Percentiles rank a stretch among this genome's conserved stretches.
Evolutionary conservation across 805 yeast species (phyloP).

Genomic region (Candida xiaguanensis): DNA sequence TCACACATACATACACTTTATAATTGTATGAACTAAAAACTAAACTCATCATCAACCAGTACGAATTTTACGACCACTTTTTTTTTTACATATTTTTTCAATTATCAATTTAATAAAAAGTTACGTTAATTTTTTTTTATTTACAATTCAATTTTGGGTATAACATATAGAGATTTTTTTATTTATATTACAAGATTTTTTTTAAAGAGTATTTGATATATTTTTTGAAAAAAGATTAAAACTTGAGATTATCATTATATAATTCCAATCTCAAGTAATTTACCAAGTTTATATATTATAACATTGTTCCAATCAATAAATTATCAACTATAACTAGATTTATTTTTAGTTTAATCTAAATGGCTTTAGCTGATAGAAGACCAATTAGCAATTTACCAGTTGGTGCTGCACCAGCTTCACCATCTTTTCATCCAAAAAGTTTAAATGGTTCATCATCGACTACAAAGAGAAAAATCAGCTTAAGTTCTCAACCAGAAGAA

Average conservation of each 20-base stretch:
- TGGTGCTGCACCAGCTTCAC: slow-evolving; percentile 44
- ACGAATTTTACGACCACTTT: slow-evolving; percentile 6
- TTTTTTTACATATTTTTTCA: neutral
- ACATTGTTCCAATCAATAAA: neutral
- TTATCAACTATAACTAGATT: neutral
- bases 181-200: neutral
- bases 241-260: neutral
- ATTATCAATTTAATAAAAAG: neutral
- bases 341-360: slow-evolving; percentile 14
- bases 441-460: slow-evolving; percentile 15
- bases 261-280: neutral
- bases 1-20: neutral
- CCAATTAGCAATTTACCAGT: slow-evolving; percentile 51
- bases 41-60: neutral
- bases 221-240: neutral
- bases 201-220: neutral
- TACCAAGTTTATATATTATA: neutral
- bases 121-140: slow-evolving; percentile 4
- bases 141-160: neutral
- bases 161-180: neutral
- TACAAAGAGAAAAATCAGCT: neutral
- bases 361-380: slow-evolving; percentile 69
- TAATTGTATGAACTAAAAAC: neutral
- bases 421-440: slow-evolving; percentile 34
- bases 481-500: neutral